Base-by-base conservation (phyloP, 129 eudicot genomes). In the Chrysanthemum lavandulifolium region DNA sequence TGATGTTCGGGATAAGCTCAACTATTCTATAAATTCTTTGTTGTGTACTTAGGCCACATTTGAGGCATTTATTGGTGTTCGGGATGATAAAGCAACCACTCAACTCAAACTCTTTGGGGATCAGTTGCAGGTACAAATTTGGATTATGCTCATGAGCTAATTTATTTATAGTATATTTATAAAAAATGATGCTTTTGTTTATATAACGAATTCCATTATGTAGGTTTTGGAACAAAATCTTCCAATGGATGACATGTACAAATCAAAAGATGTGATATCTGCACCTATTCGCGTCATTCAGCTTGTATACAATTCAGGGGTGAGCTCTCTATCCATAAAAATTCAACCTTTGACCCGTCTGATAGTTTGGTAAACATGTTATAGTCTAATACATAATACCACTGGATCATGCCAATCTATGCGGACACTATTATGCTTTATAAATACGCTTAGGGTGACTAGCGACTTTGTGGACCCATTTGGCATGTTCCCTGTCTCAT, bases 271-370 rank as follows among this genome's bases (percentile, higher is more conserved):
- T 73, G 92, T 94, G 62, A 82, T 72, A 66, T 83, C 98, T 62
- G 96, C 98, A 68, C 98, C 98, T 51, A 94, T 94, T 84, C 98
- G 98, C 48, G 98, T 94, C 71, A 82, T 94, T 75, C 96, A 79
- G 60, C 97, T 94, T 74, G 73, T 86, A 60, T 94, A 87, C 69
- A 94, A 94, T 86, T 80, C 97, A 51, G 98, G 98, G 88, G 98
- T 90, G 66, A 79, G 86, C 79, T 69, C 48, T 13, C 67, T 23
- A 31, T 50, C 16, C 68, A 50, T 49, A 73, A 12, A 15, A 49
- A 14, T 27, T 13, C 14, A 11, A 48, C 5, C 2, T 60, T 54
- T 59, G 11, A 43, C 67, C 19, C 57, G 10, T 6, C 43, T 36
- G 8, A 19, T 45, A 50, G 21, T 40, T 45, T 63, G 33, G 23